These are phyloP conservation scores for Suhomyces taliae DNA, from an alignment of 1,139 yeast genomes.

Conservation along the genomic window DNA sequence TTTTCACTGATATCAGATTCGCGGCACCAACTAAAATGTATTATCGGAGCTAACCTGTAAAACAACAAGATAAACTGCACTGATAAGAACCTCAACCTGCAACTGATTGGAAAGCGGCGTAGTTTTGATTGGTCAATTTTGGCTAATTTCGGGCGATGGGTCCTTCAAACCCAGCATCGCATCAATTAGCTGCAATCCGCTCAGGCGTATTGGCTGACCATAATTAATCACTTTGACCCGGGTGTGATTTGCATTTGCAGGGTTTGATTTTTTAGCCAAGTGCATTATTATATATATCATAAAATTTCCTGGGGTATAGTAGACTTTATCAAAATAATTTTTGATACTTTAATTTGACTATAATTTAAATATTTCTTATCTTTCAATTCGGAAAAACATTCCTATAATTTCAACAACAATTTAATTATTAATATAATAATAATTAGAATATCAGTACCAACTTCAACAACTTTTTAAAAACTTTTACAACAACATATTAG, in stretches of 20 bases:
- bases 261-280: background rate
- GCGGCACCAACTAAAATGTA: background rate
- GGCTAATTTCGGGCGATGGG: background rate
- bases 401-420: background rate
- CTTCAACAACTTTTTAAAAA: background rate
- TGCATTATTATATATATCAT: background rate
- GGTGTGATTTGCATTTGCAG: conserved; percentile 2
- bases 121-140: conserved; percentile 5
- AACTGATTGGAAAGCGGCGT: conserved; percentile 5
- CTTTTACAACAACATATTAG: background rate
- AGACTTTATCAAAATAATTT: background rate
- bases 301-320: background rate
- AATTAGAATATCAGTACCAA: too few relatives aligned
- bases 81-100: conserved; percentile 7
- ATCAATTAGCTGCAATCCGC: background rate
- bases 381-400: background rate
- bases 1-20: background rate
- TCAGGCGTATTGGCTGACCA: background rate
- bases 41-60: background rate
- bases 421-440: too few relatives aligned
- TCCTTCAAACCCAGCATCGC: background rate
- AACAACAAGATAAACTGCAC: conserved; percentile 1
- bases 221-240: background rate
- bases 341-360: background rate
- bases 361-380: too few relatives aligned